Evolutionary conservation across 2,329 filamentous ascomycete species (phyloP), one percentile per base, ranked within the genome.

Genomic region (Cladosporium sp.): DNA sequence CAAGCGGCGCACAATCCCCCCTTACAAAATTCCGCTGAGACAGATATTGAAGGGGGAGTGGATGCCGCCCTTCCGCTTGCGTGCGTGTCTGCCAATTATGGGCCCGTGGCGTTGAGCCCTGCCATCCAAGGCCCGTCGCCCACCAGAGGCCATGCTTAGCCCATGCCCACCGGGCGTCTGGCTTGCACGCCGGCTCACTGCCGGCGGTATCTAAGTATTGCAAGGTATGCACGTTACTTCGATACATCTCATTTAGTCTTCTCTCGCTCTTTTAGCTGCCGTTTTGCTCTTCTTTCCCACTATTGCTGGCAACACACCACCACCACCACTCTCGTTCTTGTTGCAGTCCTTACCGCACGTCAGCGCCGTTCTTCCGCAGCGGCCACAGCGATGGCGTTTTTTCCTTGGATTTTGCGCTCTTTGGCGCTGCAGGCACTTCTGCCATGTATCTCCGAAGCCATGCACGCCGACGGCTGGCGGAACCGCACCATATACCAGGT

Each of bases 401-500:
- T 57, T 57, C 36, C 51, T 54, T 64, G 61, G 61, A 32, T 47
- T 26, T 3, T 62, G 47, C 51, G 36, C 36, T 32, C 38, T 11
- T 28, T 62, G 61, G 61, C 51, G 21, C 47, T 52, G 32, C 32
- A 51, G n/a, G 28, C 47, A 24, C 60, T 63, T 21, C 61, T 64
- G 26, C 61, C 61, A 21, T 57, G 49, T 26, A 34, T 57, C 51
- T 34, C 36, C 24, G 30, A 52, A n/a, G 61, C 61, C 24, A 28
- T 64, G 49, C 15, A 47, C 49, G 51, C 61, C 34, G 44, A 75
- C 14, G 73, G 79, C 38, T 87, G 85, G 85, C 85, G 84, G 72
- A 78, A 80, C 30, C 82, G 82, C 65, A 85, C 83, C 54, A 86
- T 87, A 65, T 88, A 88, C 73, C 86, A 87, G 76, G 81, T 84